A percentile compares a stretch with the other conserved stretches of the same genome.
Evolutionary conservation across 331 rosid species (phyloP).

Genomic region (Malus hybrid): DNA sequence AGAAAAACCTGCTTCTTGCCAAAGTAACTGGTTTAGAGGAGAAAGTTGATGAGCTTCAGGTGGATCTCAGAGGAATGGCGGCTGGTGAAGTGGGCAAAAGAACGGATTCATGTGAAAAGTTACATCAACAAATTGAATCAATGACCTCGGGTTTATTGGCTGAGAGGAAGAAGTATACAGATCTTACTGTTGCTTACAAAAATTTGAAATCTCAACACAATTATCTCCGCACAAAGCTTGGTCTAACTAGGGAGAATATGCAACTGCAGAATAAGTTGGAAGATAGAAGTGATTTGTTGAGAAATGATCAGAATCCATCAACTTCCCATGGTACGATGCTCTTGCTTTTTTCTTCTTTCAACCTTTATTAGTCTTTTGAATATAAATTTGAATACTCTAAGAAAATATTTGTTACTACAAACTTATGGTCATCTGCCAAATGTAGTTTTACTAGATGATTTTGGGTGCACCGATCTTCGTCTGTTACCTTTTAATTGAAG

Average conservation of each 20-base stretch:
- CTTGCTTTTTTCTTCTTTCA: neutral
- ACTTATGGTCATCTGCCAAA: neutral
- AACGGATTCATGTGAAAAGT: constrained; percentile 22
- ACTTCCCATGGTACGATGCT: constrained; percentile 40
- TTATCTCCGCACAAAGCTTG: constrained; percentile 48
- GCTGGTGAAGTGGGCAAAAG: constrained; percentile 3
- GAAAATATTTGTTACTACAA: neutral
- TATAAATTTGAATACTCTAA: neutral
- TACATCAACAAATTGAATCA: constrained; percentile 29
- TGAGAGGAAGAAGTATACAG: constrained; percentile 42
- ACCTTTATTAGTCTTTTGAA: neutral
- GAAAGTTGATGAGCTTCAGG: constrained; percentile 30
- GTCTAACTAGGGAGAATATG: constrained; percentile 55
- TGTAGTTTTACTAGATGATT: neutral
- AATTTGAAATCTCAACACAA: constrained; percentile 63
- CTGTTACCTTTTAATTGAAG: no score
- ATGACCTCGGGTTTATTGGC: constrained; percentile 28
- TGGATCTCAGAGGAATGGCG: constrained; percentile 18
- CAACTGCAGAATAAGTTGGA: constrained; percentile 18
- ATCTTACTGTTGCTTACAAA: constrained; percentile 37
- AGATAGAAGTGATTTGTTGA: constrained; percentile 28
- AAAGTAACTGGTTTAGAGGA: constrained; percentile 32
- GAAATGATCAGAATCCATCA: constrained; percentile 28
- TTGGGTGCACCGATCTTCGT: no score
- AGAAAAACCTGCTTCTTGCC: constrained; percentile 30